Base-by-base conservation (phyloP, 2,329 filamentous ascomycete genomes). In the Xenosphaeropsis pyriputrescens region DNA sequence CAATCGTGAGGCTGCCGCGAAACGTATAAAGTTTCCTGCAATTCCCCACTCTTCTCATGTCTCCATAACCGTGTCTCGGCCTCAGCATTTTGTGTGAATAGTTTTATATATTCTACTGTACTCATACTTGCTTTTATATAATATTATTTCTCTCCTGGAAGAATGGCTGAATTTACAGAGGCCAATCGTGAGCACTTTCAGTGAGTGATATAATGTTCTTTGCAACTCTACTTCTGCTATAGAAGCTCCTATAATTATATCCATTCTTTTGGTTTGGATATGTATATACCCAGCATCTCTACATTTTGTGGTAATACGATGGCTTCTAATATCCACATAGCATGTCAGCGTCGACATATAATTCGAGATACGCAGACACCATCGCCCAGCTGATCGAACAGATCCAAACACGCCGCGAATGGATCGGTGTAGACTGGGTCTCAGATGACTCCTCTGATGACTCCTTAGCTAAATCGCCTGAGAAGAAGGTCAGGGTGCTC, bases 371-470 rank as follows among this genome's bases (percentile, higher is more conserved):
- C 45, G 61, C 63, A 36, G 67, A 68, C 47, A 63, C 67, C 11
- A 61, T 72, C 34, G 55, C 60, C 29, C 62, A 64, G 46, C 58
- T 84, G n/a, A 64, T 69, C 16, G 54, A 64, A 6, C 63, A 71
- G 45, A 62, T 82, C 12, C 62, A 64, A 43, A 55, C 55, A 4
- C 64, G 66, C 22, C 61, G 70, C 5, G 62, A 67, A 37, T 82
- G 80, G 61, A 69, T 84, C 40, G 75, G 73, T 32, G 67, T 72
- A 17, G 63, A 70, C 38, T 76, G 73, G 60, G 55, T 57, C 33
- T 55, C 56, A 14, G 63, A 62, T 4, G 56, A 56, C 7, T 53
- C 58, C 7, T 51, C 54, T 12, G 52, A 55, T 2, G 51, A 46
- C 9, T 39, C 44, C 17, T 45, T 46, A 14, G 39, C 49, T 18